A percentile compares a stretch with the other conserved stretches of the same genome.
phyloP scores from a whole-genome alignment of 345 rosid species.

The Brassica cretica region DNA sequence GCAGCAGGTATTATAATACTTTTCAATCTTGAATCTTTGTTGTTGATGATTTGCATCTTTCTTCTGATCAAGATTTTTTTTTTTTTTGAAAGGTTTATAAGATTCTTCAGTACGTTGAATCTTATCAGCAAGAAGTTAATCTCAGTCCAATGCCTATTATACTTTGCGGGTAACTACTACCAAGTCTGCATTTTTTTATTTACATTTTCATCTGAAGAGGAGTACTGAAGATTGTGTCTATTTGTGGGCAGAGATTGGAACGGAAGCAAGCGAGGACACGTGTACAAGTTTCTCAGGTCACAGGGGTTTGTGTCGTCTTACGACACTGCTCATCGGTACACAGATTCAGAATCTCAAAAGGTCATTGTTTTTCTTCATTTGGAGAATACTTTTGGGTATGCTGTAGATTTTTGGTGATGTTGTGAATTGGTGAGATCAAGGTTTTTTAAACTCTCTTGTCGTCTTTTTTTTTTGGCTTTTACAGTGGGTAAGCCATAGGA shows the following conservation, averaged over 20 bases:
- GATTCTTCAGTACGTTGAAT: conserved; percentile 77
- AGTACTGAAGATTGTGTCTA: too few relatives aligned
- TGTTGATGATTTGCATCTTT: not conserved
- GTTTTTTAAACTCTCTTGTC: conserved; percentile 13
- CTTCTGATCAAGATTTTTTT: conserved; percentile 1
- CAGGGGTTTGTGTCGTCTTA: conserved; percentile 94
- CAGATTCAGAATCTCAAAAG: conserved; percentile 96
- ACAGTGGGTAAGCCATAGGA: conserved; percentile 97
- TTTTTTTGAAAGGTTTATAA: conserved; percentile 61
- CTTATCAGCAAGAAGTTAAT: conserved; percentile 74
- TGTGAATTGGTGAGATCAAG: not conserved
- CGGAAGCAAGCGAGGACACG: conserved; percentile 95
- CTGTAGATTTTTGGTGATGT: conserved; percentile 33
- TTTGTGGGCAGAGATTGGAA: conserved; percentile 80
- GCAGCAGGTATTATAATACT: conserved; percentile 50
- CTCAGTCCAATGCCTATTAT: conserved; percentile 70
- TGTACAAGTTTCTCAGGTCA: conserved; percentile 88
- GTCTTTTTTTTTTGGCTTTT: conserved; percentile 3
- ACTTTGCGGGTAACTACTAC: conserved; percentile 73
- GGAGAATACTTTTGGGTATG: conserved; percentile 41
- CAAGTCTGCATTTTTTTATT: not conserved
- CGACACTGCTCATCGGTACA: conserved; percentile 90
- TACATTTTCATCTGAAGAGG: not conserved
- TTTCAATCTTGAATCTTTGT: not conserved
- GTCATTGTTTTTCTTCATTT: conserved; percentile 45